A percentile compares a stretch with the other conserved stretches of the same genome.
Conservation (phyloP, 1,284 basidiomycete genomes). For the Retiboletus fuscus region DNA sequence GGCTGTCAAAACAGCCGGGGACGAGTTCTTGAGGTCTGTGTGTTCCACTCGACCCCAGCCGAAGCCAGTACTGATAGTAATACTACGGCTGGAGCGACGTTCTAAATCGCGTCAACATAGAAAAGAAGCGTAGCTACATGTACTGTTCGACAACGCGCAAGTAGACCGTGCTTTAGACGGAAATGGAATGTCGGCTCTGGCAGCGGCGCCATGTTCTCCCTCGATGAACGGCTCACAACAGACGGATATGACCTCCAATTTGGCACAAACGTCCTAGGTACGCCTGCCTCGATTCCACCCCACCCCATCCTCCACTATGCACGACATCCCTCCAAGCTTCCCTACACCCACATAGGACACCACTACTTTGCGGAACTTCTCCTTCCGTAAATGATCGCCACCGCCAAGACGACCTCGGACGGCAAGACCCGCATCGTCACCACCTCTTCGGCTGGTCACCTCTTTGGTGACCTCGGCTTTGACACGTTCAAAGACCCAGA, state of each 20-base stretch:
- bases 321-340: too few relatives aligned
- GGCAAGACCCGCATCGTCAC: constrained; percentile 58
- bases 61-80: background rate
- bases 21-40: constrained; percentile 57
- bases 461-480: constrained; percentile 47
- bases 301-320: too few relatives aligned
- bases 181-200: constrained; percentile 42
- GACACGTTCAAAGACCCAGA: constrained; percentile 54
- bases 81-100: background rate
- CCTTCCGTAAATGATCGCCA: constrained; percentile 56
- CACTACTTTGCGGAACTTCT: constrained; percentile 64
- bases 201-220: constrained; percentile 68
- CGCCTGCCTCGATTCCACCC: background rate
- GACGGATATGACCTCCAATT: constrained; percentile 70
- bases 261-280: constrained; percentile 65
- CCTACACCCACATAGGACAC: constrained; percentile 46
- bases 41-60: too few relatives aligned
- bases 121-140: constrained; percentile 49
- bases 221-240: constrained; percentile 56
- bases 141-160: constrained; percentile 46
- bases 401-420: constrained; percentile 45
- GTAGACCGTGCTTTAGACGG: constrained; percentile 3
- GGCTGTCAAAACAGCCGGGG: constrained; percentile 60
- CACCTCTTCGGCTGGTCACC: constrained; percentile 53
- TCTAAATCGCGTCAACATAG: constrained; percentile 41